Evolutionary conservation across 805 yeast genomes (phyloP).

Genomic region (Candida ipomoeae): DNA sequence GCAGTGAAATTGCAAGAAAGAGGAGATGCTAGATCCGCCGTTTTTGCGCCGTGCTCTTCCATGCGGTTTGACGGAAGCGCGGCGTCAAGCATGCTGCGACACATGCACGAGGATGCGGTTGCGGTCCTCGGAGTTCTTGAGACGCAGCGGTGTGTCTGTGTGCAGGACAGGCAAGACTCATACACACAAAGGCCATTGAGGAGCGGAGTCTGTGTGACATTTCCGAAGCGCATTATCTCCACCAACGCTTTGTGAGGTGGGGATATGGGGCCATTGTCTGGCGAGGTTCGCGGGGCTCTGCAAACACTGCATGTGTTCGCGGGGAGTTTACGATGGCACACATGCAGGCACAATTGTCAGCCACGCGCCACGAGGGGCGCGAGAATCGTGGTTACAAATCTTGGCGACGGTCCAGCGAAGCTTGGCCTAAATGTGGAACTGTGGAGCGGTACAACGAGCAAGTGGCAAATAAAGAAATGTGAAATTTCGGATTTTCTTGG

Average conservation of each 20-base stretch:
- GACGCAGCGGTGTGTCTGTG: not conserved
- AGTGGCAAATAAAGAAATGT: too few species aligned
- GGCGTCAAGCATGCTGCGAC: constrained; percentile 4
- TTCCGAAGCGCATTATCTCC: too few species aligned
- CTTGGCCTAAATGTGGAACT: not conserved
- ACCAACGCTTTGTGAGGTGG: not conserved
- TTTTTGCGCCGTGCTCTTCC: constrained; percentile 1
- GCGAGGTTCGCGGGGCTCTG: not conserved
- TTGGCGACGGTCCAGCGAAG: not conserved
- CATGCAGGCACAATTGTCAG: not conserved
- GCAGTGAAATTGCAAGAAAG: not conserved
- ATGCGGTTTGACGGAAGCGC: not conserved
- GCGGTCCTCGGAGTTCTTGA: constrained; percentile 1
- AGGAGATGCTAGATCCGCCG: not conserved
- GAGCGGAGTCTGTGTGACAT: too few species aligned
- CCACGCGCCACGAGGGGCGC: not conserved
- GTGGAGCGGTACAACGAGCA: too few species aligned
- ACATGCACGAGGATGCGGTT: constrained; percentile 1
- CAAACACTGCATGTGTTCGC: constrained; percentile 1
- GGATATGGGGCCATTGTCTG: not conserved
- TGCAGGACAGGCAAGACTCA: not conserved
- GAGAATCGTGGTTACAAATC: not conserved
- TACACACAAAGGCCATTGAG: too few species aligned
- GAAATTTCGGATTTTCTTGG: too few species aligned
- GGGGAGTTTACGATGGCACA: constrained; percentile 1